phyloP scores from a whole-genome alignment of 2,329 filamentous ascomycete genomes.

The Penicillium sp. region DNA sequence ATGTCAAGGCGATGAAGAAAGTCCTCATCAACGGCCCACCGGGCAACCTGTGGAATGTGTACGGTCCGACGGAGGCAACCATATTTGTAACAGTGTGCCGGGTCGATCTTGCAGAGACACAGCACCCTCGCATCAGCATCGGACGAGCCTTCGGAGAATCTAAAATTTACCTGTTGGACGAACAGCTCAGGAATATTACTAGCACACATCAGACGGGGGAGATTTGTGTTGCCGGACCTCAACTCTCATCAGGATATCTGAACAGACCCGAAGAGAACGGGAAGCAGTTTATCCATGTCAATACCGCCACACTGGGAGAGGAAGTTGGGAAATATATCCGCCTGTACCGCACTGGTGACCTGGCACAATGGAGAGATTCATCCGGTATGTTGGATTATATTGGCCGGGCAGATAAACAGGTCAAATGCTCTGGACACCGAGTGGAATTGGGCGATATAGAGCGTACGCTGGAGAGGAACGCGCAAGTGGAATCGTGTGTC shows the following conservation, averaged over 20 bases:
- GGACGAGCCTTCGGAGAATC: slow-evolving; percentile 9
- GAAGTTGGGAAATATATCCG: slow-evolving; percentile 54
- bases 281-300: slow-evolving; percentile 73
- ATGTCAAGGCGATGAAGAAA: slow-evolving; percentile 2
- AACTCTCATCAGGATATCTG: slow-evolving; percentile 71
- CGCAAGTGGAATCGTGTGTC: neutral
- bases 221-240: slow-evolving; percentile 70
- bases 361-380: slow-evolving; percentile 62
- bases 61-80: slow-evolving; percentile 16
- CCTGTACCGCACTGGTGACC: slow-evolving; percentile 74
- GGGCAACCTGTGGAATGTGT: slow-evolving; percentile 14
- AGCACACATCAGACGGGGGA: slow-evolving; percentile 68
- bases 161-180: slow-evolving; percentile 4
- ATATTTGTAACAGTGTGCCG: slow-evolving; percentile 6
- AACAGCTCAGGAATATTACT: neutral
- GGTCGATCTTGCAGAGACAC: slow-evolving; percentile 2
- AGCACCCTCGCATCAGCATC: slow-evolving; percentile 6
- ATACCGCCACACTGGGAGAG: slow-evolving; percentile 66
- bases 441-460: slow-evolving; percentile 89
- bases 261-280: slow-evolving; percentile 55
- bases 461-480: slow-evolving; percentile 37
- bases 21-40: slow-evolving; percentile 5
- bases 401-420: slow-evolving; percentile 73
- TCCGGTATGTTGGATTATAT: slow-evolving; percentile 66
- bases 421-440: slow-evolving; percentile 86